Percentiles rank a stretch among this genome's conserved stretches.
Conservation (phyloP, 1,139 yeast genomes). For the Yamadazyma sp. region DNA sequence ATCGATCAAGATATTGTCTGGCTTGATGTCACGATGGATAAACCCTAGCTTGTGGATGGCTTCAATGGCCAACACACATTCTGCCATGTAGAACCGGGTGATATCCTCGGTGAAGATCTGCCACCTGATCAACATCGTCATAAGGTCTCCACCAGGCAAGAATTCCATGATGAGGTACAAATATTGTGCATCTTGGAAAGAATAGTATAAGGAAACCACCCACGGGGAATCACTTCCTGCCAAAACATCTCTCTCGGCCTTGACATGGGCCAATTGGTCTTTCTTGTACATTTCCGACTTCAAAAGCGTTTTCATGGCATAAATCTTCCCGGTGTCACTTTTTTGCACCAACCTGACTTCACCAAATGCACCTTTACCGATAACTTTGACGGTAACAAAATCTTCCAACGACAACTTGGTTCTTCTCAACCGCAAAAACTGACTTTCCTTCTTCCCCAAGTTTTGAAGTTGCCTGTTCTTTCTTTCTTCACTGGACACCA, state of each 20-base stretch:
- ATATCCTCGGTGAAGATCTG: slow-evolving; percentile 83
- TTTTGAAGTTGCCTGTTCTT: slow-evolving; percentile 70
- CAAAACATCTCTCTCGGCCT: slow-evolving; percentile 81
- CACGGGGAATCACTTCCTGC: slow-evolving; percentile 87
- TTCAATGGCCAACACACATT: slow-evolving; percentile 81
- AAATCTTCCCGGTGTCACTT: slow-evolving; percentile 77
- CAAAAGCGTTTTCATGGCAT: slow-evolving; percentile 79
- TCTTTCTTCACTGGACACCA: slow-evolving; percentile 65
- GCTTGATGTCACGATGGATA: slow-evolving; percentile 77
- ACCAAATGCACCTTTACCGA: slow-evolving; percentile 87
- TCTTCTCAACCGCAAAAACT: slow-evolving; percentile 70
- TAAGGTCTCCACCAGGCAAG: slow-evolving; percentile 82
- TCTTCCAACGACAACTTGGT: slow-evolving; percentile 74
- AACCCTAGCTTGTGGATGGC: slow-evolving; percentile 80
- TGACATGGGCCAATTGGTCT: slow-evolving; percentile 81
- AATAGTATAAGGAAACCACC: slow-evolving; percentile 80
- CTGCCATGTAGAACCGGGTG: slow-evolving; percentile 82
- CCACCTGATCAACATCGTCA: slow-evolving; percentile 89
- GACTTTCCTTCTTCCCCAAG: slow-evolving; percentile 75
- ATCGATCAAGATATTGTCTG: slow-evolving; percentile 79
- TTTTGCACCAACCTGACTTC: slow-evolving; percentile 83
- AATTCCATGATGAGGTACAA: slow-evolving; percentile 80
- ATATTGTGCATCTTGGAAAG: slow-evolving; percentile 77
- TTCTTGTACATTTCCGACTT: slow-evolving; percentile 83
- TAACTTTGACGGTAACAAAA: slow-evolving; percentile 75